Base-by-base conservation (phyloP, 139 green algal genomes). In the Diplosphaera chodatii region DNA sequence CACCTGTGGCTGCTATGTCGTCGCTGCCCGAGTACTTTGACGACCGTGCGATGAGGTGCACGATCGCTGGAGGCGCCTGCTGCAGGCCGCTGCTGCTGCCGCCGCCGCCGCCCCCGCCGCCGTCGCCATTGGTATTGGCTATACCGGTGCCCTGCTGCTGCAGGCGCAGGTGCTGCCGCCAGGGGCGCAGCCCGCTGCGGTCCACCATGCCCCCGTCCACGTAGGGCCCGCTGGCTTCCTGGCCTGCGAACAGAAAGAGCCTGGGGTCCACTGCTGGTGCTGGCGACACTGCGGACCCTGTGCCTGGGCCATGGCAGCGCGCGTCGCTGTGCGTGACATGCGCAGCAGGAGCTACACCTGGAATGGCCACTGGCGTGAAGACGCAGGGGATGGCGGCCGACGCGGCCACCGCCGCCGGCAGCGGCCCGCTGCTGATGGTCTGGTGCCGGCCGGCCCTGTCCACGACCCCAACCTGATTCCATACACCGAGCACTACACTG, bases 351-450 rank as follows among this genome's bases (percentile, higher is more conserved):
- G n/a, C 20, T 69, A 32, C 73, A 89, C 87, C 88, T 66, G 89
- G 88, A 30, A 97, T 83, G 21, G 83, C 55, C 23, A 97, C 85
- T 13, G 76, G 68, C 10, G 78, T 33, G 65, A 97, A 97, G 0
- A 97, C 59, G 27, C 92, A 77, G 10, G 92, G 92, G 63, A 97
- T 94, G 48, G 92, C 92, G 1, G 89, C 91, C 2, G 87, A 94
- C 4, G 92, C 92, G 41, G 82, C 91, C 25, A 97, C 90, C 3
- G 92, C 89, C 70, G 93, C 88, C 20, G 92, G 85, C 62, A 97
- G 81, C 25, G 83, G 75, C 34, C 92, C 92, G 31, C 72, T 83
- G 76, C 95, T 82, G 15, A 97, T 82, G 29, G 95, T 63, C 64
- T 77, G 22, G 71, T 97, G 81, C 68, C 74, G 23, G 1, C 88